A percentile compares a stretch with the other conserved stretches of the same genome.
These are phyloP conservation scores for Antitrichia curtipendula DNA, from an alignment of 225 moss, liverwort and hornwort species.

Conservation along the genomic window DNA sequence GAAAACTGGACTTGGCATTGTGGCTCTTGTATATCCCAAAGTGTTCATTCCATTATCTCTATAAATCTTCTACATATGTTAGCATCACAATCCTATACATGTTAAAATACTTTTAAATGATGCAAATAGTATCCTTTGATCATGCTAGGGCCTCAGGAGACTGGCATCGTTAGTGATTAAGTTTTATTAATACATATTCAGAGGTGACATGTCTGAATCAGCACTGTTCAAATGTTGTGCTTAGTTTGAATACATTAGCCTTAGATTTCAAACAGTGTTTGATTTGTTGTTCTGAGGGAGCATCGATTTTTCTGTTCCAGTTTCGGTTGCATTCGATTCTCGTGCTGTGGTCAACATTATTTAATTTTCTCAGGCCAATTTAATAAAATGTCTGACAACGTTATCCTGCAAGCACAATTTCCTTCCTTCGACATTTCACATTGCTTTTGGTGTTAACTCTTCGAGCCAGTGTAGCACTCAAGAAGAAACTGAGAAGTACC, in stretches of 20 bases:
- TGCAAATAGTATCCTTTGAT: neutral
- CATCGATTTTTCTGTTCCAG: slow-evolving; percentile 6
- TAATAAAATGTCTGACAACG: neutral
- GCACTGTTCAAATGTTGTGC: neutral
- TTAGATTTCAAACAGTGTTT: slow-evolving; percentile 39
- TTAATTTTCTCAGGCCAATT: neutral
- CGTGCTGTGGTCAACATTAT: neutral
- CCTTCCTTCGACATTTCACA: neutral
- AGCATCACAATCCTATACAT: neutral
- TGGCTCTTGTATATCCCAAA: neutral
- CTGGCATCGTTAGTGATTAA: neutral
- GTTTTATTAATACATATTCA: neutral
- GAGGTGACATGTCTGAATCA: neutral
- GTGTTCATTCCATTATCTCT: neutral
- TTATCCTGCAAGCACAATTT: neutral
- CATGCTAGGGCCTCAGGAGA: neutral
- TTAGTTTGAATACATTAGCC: neutral
- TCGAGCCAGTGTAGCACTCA: neutral
- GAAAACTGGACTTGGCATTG: too few species aligned
- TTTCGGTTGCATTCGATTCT: neutral
- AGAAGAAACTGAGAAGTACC: neutral
- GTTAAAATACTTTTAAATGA: neutral
- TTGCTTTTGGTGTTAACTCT: neutral
- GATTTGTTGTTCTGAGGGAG: slow-evolving; percentile 27
- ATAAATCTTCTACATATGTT: neutral